phyloP scores from a whole-genome alignment of 768 basidiomycete genomes.

The Tubosaeta sp. region DNA sequence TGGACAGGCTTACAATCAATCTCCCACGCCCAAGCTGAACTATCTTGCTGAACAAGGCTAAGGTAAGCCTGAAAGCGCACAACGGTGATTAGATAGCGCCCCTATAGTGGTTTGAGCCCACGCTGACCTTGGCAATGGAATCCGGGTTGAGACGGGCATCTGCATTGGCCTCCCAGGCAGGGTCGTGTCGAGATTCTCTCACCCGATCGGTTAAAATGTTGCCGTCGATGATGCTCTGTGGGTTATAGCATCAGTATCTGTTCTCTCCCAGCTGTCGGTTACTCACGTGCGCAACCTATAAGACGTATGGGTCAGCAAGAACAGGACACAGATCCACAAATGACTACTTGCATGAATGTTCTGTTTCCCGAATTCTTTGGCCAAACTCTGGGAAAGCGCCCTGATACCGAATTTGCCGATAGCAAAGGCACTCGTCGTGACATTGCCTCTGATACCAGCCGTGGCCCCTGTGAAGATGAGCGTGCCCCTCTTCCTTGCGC shows the following conservation, averaged over 20 bases:
- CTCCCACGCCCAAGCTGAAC: slow-evolving; percentile 76
- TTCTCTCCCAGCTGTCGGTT: neutral
- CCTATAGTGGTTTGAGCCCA: neutral
- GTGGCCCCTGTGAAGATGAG: slow-evolving; percentile 75
- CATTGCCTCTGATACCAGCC: slow-evolving; percentile 59
- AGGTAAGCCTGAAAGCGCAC: slow-evolving; percentile 51
- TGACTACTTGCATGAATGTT: slow-evolving; percentile 58
- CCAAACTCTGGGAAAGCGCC: slow-evolving; percentile 64
- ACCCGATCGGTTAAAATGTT: slow-evolving; percentile 40
- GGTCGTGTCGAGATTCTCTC: slow-evolving; percentile 26
- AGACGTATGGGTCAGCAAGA: neutral
- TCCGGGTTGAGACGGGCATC: slow-evolving; percentile 54
- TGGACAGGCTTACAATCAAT: slow-evolving; percentile 55
- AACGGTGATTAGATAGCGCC: neutral
- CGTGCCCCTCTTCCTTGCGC: slow-evolving; percentile 56
- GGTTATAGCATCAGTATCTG: neutral
- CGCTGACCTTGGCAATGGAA: slow-evolving; percentile 62
- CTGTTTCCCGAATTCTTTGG: slow-evolving; percentile 70
- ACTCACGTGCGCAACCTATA: slow-evolving; percentile 63
- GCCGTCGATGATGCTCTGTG: slow-evolving; percentile 68
- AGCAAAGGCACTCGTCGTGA: slow-evolving; percentile 55
- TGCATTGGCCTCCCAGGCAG: slow-evolving; percentile 41
- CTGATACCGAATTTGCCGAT: slow-evolving; percentile 61
- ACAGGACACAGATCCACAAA: neutral
- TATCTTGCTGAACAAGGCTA: slow-evolving; percentile 63